Base-by-base conservation (phyloP, 805 yeast species). In the Ogataea nonfermentans region DNA sequence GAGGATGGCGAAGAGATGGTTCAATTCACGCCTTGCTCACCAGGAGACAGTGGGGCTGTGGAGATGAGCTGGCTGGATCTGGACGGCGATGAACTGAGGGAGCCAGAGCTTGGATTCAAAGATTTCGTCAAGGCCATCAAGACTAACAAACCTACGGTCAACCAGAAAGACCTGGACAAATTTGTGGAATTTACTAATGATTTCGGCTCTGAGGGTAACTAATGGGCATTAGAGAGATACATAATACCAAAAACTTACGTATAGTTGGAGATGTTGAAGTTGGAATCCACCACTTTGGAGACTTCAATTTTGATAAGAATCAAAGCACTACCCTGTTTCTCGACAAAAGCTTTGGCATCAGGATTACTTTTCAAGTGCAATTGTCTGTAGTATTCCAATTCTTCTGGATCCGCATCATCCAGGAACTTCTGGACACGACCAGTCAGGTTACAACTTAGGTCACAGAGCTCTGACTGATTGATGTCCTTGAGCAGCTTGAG, bases 161-260 rank as follows among this genome's bases (percentile, higher is more conserved):
- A 93, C 57, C 81, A 76, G 31, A 76, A 74, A 9, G 99, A 93
- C 61, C 75, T 93, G 44, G 73, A 69, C 44, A 83, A 82, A 56
- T 97, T 91, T 62, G 78, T 79, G 33, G 84, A 86, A 49, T 93
- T 93, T 59, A 93, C 99, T 0, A 76, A 74, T 30, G 99, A 93
- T 65, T 93, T 93, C 60, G 99, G 99, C 26, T 96, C 91, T 55
- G 99, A 93, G 63, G 99, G 99, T 31, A 88, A 86, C 54, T 86
- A 45, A 28, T 14, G 6, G 6, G 14, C 24, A 3, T 12, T 19
- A 12, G n/a, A 17, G 15, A 20, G n/a, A 11, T n/a, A 30, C 12
- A 30, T 9, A 17, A 32, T 27, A 13, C 17, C 25, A 24, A 28
- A 24, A 16, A 22, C 20, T 40, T 29, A 49, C 23, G 37, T 46